phyloP scores from a whole-genome alignment of 345 rosid genomes.

The Brassica juncea region DNA sequence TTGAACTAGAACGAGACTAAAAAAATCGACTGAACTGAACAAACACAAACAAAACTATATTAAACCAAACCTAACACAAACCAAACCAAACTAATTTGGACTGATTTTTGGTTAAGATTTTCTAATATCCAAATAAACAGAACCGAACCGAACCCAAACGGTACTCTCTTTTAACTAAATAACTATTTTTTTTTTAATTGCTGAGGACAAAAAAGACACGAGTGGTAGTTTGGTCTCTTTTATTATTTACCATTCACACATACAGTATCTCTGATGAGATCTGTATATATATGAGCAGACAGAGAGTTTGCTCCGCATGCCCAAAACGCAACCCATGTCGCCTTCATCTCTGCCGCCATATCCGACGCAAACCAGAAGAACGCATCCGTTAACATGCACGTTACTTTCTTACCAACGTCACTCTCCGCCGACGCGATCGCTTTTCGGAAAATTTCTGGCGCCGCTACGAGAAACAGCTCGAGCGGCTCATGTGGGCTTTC shows the following conservation, averaged over 20 bases:
- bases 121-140: too few relatives aligned
- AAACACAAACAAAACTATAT: too few relatives aligned
- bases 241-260: constrained; percentile 19
- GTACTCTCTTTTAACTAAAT: too few relatives aligned
- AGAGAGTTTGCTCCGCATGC: constrained; percentile 45
- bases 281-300: constrained; percentile 49
- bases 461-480: constrained; percentile 49
- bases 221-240: neutral
- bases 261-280: constrained; percentile 35
- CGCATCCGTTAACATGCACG: constrained; percentile 55
- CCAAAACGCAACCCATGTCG: constrained; percentile 57
- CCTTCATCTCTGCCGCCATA: constrained; percentile 41
- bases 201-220: neutral
- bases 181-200: neutral
- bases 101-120: too few relatives aligned
- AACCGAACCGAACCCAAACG: too few relatives aligned
- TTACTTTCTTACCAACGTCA: constrained; percentile 46
- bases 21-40: too few relatives aligned
- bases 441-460: constrained; percentile 40
- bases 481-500: constrained; percentile 47
- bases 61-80: too few relatives aligned
- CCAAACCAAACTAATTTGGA: too few relatives aligned
- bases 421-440: constrained; percentile 44
- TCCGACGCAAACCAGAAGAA: constrained; percentile 52
- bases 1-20: too few relatives aligned